Evolutionary conservation across 2,329 filamentous ascomycete genomes (phyloP), one percentile per base, ranked within the genome.

Genomic region (Ophiostoma triangulosporum): DNA sequence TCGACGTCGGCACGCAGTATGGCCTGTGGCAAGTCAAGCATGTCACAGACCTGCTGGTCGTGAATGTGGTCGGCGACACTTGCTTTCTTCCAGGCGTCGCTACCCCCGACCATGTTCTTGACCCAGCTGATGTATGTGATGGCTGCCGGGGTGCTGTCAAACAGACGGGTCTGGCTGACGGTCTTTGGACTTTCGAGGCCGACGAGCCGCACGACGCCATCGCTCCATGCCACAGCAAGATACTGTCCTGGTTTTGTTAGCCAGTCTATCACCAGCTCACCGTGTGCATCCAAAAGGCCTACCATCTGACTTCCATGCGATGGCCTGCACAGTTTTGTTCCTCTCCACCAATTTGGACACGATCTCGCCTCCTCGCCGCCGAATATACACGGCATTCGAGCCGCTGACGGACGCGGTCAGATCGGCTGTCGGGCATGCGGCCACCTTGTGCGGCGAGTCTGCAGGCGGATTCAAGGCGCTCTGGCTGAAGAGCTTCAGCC

Each of bases 351-450:
- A 69, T 51, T 74, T 78, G 53, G 74, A 73, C 9, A 80, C 76
- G 7, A 71, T 61, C 59, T 96, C 88, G 1, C 84, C 84, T 57
- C 85, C 87, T 15, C 90, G 77, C 49, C 91, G 78, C 67, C 85
- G 90, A 43, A 95, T 81, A 59, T 84, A 76, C 17, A 96, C 71
- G 50, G 81, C 55, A 22, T 58, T 80, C 56, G 81, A 78, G 15
- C 76, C 73, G n/a, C 76, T 78, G 12, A 86, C 85, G 12, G 89
- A 74, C 5, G 84, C 83, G n/a, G 85, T 75, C 46, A 97, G 74
- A 68, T 96, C 88, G 71, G 95, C 86, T 8, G 83, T 84, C 15
- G 90, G 88, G 66, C 88, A 95, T 67, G 86, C 88, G 26, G 82
- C 76, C 32, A 91, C 73, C 50, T 84, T 76, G 48, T 73, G 70